Percentiles rank a stretch among this genome's conserved stretches.
These are phyloP conservation scores for Beauveria asiatica DNA, from an alignment of 2,329 filamentous ascomycete genomes.

Conservation along the genomic window DNA sequence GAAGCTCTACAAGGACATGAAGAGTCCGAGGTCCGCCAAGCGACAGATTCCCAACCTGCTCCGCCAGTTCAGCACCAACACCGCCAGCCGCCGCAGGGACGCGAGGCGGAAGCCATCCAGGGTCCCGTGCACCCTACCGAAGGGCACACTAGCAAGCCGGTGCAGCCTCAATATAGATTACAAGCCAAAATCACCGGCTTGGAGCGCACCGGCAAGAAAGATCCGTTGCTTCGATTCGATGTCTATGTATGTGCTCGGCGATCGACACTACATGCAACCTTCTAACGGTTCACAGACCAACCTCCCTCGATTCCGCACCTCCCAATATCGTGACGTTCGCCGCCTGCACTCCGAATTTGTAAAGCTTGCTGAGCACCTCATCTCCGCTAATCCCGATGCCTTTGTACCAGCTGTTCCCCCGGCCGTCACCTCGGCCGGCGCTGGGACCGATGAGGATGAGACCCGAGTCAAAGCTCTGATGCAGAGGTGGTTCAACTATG, in stretches of 20 bases:
- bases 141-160: conserved; percentile 44
- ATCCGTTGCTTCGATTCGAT: conserved; percentile 89
- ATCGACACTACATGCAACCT: neutral
- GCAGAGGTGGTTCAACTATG: conserved; percentile 91
- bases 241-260: conserved; percentile 62
- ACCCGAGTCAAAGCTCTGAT: conserved; percentile 76
- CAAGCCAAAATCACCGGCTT: conserved; percentile 92
- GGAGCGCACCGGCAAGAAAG: conserved; percentile 89
- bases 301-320: conserved; percentile 94
- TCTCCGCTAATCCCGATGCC: conserved; percentile 95
- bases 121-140: neutral
- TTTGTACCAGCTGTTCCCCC: conserved; percentile 90
- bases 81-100: conserved; percentile 24
- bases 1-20: conserved; percentile 18
- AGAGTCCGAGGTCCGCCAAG: neutral
- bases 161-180: conserved; percentile 69
- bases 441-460: conserved; percentile 94
- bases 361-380: conserved; percentile 91
- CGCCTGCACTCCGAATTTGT: conserved; percentile 92
- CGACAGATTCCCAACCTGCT: conserved; percentile 16
- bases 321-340: conserved; percentile 94
- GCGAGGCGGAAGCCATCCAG: conserved; percentile 13
- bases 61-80: conserved; percentile 21
- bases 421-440: conserved; percentile 87
- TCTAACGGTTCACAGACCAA: conserved; percentile 62